Evolutionary conservation across 2,329 filamentous ascomycete species (phyloP), one percentile per base, ranked within the genome.

Genomic region (Fusarium penzigii): DNA sequence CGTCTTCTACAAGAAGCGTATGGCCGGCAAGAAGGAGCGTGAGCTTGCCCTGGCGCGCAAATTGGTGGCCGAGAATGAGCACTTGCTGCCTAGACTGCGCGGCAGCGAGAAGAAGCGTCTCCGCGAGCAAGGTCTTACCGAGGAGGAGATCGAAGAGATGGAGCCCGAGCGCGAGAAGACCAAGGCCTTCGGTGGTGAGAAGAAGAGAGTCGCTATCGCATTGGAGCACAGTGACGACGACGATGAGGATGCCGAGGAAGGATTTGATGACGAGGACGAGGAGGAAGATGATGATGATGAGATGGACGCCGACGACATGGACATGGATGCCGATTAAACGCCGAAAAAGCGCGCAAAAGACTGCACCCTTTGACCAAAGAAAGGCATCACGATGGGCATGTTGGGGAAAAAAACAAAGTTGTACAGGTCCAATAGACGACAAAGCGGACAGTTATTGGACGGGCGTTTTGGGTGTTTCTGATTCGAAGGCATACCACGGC

Each of bases 1-100:
- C 64, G 88, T 88, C 61, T 96, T 97, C 78, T 97, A 96, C 81
- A 92, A 90, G 84, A 87, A 88, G 70, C 87, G 94, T 70, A 92
- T 97, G 89, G 86, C 86, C 47, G 92, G 92, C 72, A 96, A 95
- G 78, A 87, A 89, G 75, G 89, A 89, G 73, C 83, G 86, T 69
- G 86, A 94, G 78, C 80, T 90, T 59, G 88, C 87, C 66, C 79
- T 82, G 58, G 90, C 96, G 69, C 81, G 90, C 72, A 94, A 93
- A 79, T 81, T 97, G 61, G 92, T 99, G 46, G 87, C 87, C 63
- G 86, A 94, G 78, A 93, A 96, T 75, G 86, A 92, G 78, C 94
- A 99, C 76, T 81, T 99, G 72, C 83, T 99, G 66, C 91, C 90
- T 64, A 83, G 83, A 69, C 78, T 88, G 71, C 78, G 84, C 64